Conservation (phyloP, 2,329 filamentous ascomycete species). For the Ophidiomyces ophidiicola region DNA sequence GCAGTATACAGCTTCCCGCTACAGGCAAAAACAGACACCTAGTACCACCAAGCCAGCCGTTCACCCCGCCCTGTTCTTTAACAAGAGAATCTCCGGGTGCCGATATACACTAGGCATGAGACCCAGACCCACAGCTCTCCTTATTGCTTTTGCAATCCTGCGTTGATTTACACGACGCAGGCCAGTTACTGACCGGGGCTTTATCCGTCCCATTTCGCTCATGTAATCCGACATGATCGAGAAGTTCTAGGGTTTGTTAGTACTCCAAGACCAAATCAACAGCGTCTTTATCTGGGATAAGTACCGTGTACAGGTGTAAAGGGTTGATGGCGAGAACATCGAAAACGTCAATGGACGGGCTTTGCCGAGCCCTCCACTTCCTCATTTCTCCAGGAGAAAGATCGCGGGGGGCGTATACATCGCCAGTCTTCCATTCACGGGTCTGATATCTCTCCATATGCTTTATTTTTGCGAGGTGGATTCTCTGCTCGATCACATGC, state of each 20-base stretch:
- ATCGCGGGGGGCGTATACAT: conserved; percentile 86
- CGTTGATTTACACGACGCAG: conserved; percentile 82
- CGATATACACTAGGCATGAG: conserved; percentile 82
- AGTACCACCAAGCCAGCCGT: not conserved
- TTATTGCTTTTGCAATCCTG: conserved; percentile 82
- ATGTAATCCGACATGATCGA: conserved; percentile 82
- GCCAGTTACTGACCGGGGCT: conserved; percentile 60
- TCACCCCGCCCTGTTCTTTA: not conserved
- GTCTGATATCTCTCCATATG: conserved; percentile 36
- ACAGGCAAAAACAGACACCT: not conserved
- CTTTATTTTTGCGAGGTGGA: conserved; percentile 26
- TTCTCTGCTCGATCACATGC: conserved; percentile 26
- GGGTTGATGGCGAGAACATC: conserved; percentile 71
- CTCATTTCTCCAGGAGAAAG: conserved; percentile 62
- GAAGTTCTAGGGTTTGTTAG: conserved; percentile 56
- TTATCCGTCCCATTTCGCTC: conserved; percentile 73
- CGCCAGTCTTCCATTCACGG: conserved; percentile 62
- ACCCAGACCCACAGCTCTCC: conserved; percentile 76
- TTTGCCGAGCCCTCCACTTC: conserved; percentile 58
- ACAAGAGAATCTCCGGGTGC: conserved; percentile 64
- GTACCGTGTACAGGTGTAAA: conserved; percentile 73
- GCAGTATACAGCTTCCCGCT: conserved; percentile 4
- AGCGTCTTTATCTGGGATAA: conserved; percentile 19
- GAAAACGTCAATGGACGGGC: conserved; percentile 56
- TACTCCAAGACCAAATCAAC: not conserved